Evolutionary conservation across 768 basidiomycete genomes (phyloP), one percentile per base, ranked within the genome.

Genomic region (Suillus fuscotomentosus): DNA sequence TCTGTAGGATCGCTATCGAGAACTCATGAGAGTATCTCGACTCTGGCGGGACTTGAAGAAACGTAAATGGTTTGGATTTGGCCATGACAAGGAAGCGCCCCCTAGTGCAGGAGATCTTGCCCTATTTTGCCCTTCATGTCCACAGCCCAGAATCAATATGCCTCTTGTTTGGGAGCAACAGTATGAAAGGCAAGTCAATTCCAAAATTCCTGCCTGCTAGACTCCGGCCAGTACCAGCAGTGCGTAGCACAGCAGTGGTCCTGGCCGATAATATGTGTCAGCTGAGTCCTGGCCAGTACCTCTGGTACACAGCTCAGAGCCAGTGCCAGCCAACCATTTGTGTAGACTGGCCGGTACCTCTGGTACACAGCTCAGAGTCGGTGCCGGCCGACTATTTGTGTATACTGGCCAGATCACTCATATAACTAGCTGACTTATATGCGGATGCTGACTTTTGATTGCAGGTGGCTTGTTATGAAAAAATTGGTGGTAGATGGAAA

Each of bases 81-180:
- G 64, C 7, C 68, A 69, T 60, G 68, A 69, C 48, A 50, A 3
- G 20, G 39, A 60, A 10, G 5, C 17, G 13, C 2, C 2, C n/a
- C 66, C 66, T 43, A 38, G 55, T 7, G 20, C 39, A 22, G 66
- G 66, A n/a, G 59, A 55, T 15, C 56, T 63, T 67, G 65, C 57
- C 34, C 64, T 7, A 71, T 75, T 73, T n/a, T 77, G 74, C 48
- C 63, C 71, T 0, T 67, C 72, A 10, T 76, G 76, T 55, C 74
- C 71, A 0, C 74, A 74, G 47, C 71, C 70, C 0, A 66, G 65
- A 0, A 60, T 72, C 13, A 27, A 77, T 42, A 31, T 75, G 4
- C 70, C 70, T 3, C 34, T 39, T 1, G 20, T 69, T 34, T 76
- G 75, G 75, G 41, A 66, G 20, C 3, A 54, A 2, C 60, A 67